Base-by-base conservation (phyloP, 2,329 filamentous ascomycete genomes). In the Pseudogymnoascus sp. region DNA sequence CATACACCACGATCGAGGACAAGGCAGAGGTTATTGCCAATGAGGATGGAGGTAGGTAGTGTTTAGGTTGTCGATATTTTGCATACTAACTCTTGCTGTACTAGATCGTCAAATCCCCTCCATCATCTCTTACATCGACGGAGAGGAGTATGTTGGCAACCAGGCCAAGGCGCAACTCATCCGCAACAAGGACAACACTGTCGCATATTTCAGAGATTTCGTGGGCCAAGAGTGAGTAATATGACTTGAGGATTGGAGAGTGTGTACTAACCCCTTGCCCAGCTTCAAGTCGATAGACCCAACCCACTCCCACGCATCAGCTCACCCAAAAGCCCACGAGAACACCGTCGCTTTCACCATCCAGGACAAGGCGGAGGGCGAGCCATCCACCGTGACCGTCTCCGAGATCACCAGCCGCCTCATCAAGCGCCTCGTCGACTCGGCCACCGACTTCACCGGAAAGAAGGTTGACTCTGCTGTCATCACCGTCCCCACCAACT, bases 11-110 rank as follows among this genome's bases (percentile, higher is more conserved):
- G 56, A 85, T 88, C 66, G 93, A 98, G 73, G 93, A 96, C 78
- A 96, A 96, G 82, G 89, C 92, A 68, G 91, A 97, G 76, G 93
- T 99, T 68, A 98, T 99, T 79, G 95, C 95, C 74, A 98, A 99
- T 79, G 95, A 98, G 81, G 95, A 98, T 75, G 95, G 95, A 82
- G 91, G 91, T 92, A 76, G 73, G 86, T 78, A 26, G n/a, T 61
- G 26, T 50, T 53, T 62, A 50, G 35, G 8, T 14, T 3, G 4
- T 16, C 14, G 7, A 53, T 53, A 33, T 14, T 43, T 63, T 46
- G 28, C 35, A 22, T 61, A 41, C 63, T 70, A 53, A 53, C 3
- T 53, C 3, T 53, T 53, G 24, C 43, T 11, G 1, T 16, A 53
- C 11, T 68, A 93, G 95, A 99, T 79, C 93, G 95, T 77, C 93